phyloP scores from a whole-genome alignment of 2,329 filamentous ascomycete species.

The Colletotrichum godetiae region DNA sequence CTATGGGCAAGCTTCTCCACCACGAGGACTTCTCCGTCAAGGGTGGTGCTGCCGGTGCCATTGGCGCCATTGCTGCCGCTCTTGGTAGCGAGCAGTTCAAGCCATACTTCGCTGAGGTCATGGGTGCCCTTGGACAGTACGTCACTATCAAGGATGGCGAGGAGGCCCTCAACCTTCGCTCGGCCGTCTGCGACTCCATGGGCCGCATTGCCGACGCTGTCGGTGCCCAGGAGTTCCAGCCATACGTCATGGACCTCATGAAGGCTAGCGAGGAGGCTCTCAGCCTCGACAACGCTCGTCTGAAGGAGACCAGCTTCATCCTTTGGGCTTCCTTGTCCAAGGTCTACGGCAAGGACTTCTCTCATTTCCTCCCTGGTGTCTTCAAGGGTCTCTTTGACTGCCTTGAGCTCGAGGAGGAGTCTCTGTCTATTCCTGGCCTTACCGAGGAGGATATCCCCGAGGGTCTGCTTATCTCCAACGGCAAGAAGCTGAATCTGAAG shows the following conservation, averaged over 20 bases:
- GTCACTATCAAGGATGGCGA: conserved; percentile 88
- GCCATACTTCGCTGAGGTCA: conserved; percentile 91
- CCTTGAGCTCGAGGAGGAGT: conserved; percentile 88
- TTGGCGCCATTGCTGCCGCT: conserved; percentile 90
- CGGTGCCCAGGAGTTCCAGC: conserved; percentile 86
- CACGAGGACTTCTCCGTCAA: conserved; percentile 92
- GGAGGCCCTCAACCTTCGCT: conserved; percentile 89
- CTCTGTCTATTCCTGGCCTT: conserved; percentile 82
- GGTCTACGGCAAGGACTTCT: conserved; percentile 88
- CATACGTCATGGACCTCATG: conserved; percentile 92
- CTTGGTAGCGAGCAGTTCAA: conserved; percentile 85
- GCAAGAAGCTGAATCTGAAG: conserved; percentile 88
- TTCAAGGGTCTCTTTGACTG: conserved; percentile 86
- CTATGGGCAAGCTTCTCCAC: conserved; percentile 84
- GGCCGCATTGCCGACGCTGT: conserved; percentile 93
- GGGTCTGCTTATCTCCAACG: conserved; percentile 80
- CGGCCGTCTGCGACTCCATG: conserved; percentile 91
- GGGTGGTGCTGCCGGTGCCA: conserved; percentile 86
- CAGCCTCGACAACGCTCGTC: conserved; percentile 85
- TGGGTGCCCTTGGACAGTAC: conserved; percentile 88
- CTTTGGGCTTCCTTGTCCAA: conserved; percentile 95
- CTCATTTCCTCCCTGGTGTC: conserved; percentile 80
- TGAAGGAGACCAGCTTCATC: conserved; percentile 97
- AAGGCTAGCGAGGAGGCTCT: conserved; percentile 91
- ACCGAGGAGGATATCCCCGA: conserved; percentile 59